Evolutionary conservation across 202 grass and related monocot species (phyloP).

Genomic region (Digitaria exilis): DNA sequence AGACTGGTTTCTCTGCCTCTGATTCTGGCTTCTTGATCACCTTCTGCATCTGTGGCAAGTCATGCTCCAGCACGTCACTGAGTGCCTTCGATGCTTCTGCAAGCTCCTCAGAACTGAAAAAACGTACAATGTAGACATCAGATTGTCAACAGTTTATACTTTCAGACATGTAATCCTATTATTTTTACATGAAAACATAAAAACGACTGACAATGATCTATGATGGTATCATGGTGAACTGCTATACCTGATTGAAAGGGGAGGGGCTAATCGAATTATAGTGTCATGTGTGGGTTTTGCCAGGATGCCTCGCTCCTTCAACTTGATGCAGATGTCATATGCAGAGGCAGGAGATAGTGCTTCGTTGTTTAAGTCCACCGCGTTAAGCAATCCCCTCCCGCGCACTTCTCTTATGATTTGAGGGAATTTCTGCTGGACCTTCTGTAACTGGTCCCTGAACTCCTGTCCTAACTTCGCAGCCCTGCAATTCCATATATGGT

Average conservation of each 20-base stretch:
- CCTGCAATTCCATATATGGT: conserved; percentile 34
- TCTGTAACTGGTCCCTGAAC: conserved; percentile 59
- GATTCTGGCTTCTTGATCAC: conserved; percentile 64
- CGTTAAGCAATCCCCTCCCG: conserved; percentile 82
- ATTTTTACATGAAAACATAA: neutral
- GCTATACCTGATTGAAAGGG: conserved; percentile 82
- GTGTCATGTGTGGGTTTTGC: conserved; percentile 95
- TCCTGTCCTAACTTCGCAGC: conserved; percentile 60
- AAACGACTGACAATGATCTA: neutral
- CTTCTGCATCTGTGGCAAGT: conserved; percentile 75
- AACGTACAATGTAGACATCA: conserved; percentile 25
- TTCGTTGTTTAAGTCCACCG: conserved; percentile 71
- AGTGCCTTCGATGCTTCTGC: conserved; percentile 79
- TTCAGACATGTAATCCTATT: neutral
- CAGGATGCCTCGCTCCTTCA: conserved; percentile 94
- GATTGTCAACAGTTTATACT: neutral
- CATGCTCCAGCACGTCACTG: conserved; percentile 72
- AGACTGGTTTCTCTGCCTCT: conserved; percentile 47
- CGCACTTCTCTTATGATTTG: conserved; percentile 67
- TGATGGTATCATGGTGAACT: no score
- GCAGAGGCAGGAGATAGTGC: conserved; percentile 72
- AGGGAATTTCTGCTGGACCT: conserved; percentile 59
- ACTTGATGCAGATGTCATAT: conserved; percentile 93
- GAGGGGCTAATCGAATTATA: conserved; percentile 86
- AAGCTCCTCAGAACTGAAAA: conserved; percentile 75